Conservation (phyloP, 441 rosid species). For the Gossypium lobatum region DNA sequence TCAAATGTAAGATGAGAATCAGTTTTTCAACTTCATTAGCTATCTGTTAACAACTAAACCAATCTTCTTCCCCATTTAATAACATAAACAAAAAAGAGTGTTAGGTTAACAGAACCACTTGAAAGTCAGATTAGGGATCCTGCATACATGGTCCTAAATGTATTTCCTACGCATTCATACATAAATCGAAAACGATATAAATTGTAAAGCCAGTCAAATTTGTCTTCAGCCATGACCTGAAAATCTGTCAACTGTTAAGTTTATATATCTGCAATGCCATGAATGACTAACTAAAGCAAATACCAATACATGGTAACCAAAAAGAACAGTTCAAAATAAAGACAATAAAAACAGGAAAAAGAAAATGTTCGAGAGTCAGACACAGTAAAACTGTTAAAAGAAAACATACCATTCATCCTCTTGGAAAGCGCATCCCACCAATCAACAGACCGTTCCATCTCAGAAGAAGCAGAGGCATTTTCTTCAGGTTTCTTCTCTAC, state of each 20-base stretch:
- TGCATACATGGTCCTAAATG: constrained; percentile 15
- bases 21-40: neutral
- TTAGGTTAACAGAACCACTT: constrained; percentile 14
- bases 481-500: constrained; percentile 36
- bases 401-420: constrained; percentile 39
- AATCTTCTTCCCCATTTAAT: neutral
- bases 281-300: constrained; percentile 20
- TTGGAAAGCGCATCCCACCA: constrained; percentile 53
- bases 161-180: constrained; percentile 16
- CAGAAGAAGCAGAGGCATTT: constrained; percentile 40
- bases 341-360: neutral
- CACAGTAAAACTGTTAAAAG: neutral
- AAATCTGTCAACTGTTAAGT: constrained; percentile 8
- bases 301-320: neutral
- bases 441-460: constrained; percentile 40
- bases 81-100: constrained; percentile 15
- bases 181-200: neutral
- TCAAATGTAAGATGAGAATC: neutral
- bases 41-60: neutral
- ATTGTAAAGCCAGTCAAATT: constrained; percentile 16
- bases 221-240: constrained; percentile 10
- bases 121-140: constrained; percentile 37
- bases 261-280: neutral
- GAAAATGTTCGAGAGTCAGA: neutral
- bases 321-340: neutral